Conservation (phyloP, 2,329 filamentous ascomycete species). For the Penicillium hesseltinei region DNA sequence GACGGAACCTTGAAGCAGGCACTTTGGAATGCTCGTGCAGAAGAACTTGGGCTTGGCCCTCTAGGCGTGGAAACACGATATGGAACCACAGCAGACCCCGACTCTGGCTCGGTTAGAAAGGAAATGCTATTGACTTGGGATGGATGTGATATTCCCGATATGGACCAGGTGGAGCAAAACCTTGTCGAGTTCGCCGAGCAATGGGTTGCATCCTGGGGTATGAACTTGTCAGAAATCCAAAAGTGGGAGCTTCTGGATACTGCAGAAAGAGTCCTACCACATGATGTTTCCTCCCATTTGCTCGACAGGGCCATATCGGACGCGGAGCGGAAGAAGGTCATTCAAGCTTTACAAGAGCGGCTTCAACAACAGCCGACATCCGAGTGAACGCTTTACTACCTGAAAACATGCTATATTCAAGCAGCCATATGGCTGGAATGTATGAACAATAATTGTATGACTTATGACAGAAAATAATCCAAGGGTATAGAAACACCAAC, state of each 20-base stretch:
- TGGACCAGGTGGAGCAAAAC: conserved; percentile 32
- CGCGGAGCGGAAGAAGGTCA: conserved; percentile 21
- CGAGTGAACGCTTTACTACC: not conserved
- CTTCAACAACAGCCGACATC: not conserved
- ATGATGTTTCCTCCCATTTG: conserved; percentile 11
- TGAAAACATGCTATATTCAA: not conserved
- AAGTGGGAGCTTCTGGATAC: conserved; percentile 29
- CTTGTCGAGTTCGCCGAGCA: conserved; percentile 24
- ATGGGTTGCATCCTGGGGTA: conserved; percentile 33
- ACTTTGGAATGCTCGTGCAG: conserved; percentile 46
- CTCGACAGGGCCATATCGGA: conserved; percentile 19
- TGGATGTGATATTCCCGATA: conserved; percentile 33
- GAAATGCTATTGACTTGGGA: conserved; percentile 38
- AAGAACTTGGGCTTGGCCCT: conserved; percentile 39
- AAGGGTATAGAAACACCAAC: conserved; percentile 24
- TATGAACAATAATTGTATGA: conserved; percentile 1
- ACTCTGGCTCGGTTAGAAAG: conserved; percentile 20
- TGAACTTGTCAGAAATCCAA: conserved; percentile 12
- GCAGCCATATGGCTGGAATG: not conserved
- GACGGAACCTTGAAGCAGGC: conserved; percentile 42
- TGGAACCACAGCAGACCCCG: conserved; percentile 14
- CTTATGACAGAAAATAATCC: conserved; percentile 16
- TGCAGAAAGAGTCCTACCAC: conserved; percentile 29
- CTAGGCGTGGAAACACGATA: conserved; percentile 42
- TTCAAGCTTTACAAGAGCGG: conserved; percentile 15